These are phyloP conservation scores for Pisolithus thermaeus DNA, from an alignment of 1,284 basidiomycete species.

Conservation along the genomic window DNA sequence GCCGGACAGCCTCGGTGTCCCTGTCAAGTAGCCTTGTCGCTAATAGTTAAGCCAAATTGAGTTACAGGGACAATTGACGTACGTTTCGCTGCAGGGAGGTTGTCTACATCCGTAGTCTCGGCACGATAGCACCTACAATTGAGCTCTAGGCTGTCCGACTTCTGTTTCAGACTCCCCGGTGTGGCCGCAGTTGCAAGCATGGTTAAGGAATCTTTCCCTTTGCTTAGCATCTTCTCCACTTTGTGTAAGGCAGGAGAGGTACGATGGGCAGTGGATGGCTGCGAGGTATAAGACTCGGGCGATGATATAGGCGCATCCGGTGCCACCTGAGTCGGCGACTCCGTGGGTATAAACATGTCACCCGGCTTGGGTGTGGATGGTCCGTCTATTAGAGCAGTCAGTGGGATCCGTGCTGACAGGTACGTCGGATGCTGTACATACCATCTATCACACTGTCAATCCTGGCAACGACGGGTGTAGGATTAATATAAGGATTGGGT, in stretches of 20 bases:
- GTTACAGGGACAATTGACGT: conserved; percentile 3
- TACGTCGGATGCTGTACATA: conserved; percentile 6
- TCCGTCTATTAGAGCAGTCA: conserved; percentile 15
- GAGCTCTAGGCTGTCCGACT: conserved; percentile 5
- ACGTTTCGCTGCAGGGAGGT: conserved; percentile 15
- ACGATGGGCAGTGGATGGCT: conserved; percentile 7
- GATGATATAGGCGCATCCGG: conserved; percentile 2
- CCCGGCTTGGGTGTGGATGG: conserved; percentile 11
- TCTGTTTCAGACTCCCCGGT: conserved; percentile 8
- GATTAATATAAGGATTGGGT: conserved; percentile 29
- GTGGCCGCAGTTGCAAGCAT: conserved; percentile 19
- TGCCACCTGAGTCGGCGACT: conserved; percentile 1
- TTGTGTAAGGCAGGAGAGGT: conserved; percentile 23
- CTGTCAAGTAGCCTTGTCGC: conserved; percentile 10
- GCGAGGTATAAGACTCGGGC: conserved; percentile 4
- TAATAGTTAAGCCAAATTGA: background rate
- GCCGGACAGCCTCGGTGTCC: conserved; percentile 5
- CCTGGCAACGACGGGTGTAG: conserved; percentile 17
- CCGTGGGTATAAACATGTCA: conserved; percentile 2
- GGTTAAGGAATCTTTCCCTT: conserved; percentile 25
- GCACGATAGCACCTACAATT: conserved; percentile 16
- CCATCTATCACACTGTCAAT: conserved; percentile 11
- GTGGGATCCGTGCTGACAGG: conserved; percentile 1
- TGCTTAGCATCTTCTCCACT: conserved; percentile 33
- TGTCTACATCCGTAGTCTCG: conserved; percentile 9